Base-by-base conservation (phyloP, 129 eudicot genomes). In the Artemisia argyi region DNA sequence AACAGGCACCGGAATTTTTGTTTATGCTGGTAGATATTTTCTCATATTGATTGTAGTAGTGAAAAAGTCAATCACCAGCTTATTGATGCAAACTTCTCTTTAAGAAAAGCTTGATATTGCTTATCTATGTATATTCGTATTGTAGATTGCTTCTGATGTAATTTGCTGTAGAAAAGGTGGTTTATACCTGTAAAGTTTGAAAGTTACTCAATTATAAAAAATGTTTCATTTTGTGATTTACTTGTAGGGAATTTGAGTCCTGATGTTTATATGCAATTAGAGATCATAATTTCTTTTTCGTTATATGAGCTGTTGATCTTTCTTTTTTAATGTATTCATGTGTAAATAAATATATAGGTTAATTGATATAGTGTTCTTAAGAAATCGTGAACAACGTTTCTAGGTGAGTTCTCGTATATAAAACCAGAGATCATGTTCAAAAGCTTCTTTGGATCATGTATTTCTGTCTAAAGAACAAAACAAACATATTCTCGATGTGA, bases 241-340 rank as follows among this genome's bases (percentile, higher is more conserved):
- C 35, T 58, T 58, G 15, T 20, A 58, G 35, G 63, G 13, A 58
- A 58, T 61, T 28, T 26, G 24, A 49, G 18, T 62, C 52, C n/a
- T 12, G 44, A 73, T 49, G 7, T 63, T 30, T 53, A 61, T 61
- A 73, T 7, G 61, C 69, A 73, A 28, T 61, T 49, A 61, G 42
- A 73, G 69, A 61, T 14, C 1, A 22, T 46, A 72, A 55, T 32
- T 18, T 55, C 7, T 56, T 69, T 46, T 57, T 54, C 20, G 10
- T 35, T 35, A 6, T 63, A 69, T 4, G 15, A 16, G 59, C 47
- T 60, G 69, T n/a, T 26, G 3, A 60, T 59, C 46, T 46, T 46
- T 10, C 13, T 6, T 47, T 58, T 24, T 19, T 17, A 19, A 15
- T 42, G 32, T 42, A 46, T 58, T 32, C 57, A 57, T 24, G 26